phyloP scores from a whole-genome alignment of 352 stramenopile species.

The Globisporangium alternatum region DNA sequence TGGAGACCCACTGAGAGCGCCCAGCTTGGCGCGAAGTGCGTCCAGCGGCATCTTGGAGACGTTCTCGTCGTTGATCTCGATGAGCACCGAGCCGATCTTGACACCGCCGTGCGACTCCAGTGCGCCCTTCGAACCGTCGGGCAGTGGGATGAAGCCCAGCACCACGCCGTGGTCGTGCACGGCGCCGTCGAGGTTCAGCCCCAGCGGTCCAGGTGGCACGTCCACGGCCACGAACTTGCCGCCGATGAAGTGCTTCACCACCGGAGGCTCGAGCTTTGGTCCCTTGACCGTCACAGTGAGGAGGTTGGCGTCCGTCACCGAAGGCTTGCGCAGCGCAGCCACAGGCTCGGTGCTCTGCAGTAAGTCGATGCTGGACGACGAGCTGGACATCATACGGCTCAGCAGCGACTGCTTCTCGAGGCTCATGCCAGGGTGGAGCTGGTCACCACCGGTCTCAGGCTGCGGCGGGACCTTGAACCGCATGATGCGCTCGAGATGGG shows the following conservation, averaged over 20 bases:
- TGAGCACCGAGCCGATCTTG: constrained; percentile 44
- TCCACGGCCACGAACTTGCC: constrained; percentile 28
- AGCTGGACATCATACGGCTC: not conserved
- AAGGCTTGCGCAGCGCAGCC: constrained; percentile 10
- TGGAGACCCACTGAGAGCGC: constrained; percentile 31
- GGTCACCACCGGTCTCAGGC: not conserved
- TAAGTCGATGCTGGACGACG: constrained; percentile 10
- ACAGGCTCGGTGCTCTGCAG: not conserved
- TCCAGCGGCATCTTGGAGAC: constrained; percentile 39
- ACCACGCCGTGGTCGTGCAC: constrained; percentile 51
- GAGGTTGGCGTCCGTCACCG: constrained; percentile 11
- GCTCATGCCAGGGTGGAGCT: not conserved
- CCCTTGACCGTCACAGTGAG: constrained; percentile 16
- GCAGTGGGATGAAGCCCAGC: constrained; percentile 55
- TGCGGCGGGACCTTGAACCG: constrained; percentile 38
- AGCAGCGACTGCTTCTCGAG: constrained; percentile 12
- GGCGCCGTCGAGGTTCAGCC: constrained; percentile 60
- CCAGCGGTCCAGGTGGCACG: constrained; percentile 57
- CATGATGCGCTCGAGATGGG: constrained; percentile 33
- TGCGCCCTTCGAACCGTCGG: constrained; percentile 46
- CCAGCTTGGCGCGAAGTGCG: constrained; percentile 39
- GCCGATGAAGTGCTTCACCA: not conserved
- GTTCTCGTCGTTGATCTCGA: constrained; percentile 69
- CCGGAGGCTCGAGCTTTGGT: not conserved
- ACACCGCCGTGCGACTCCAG: constrained; percentile 60